A percentile compares a stretch with the other conserved stretches of the same genome.
phyloP scores from a whole-genome alignment of 176 grass and related monocot genomes.

The Triticum urartu region DNA sequence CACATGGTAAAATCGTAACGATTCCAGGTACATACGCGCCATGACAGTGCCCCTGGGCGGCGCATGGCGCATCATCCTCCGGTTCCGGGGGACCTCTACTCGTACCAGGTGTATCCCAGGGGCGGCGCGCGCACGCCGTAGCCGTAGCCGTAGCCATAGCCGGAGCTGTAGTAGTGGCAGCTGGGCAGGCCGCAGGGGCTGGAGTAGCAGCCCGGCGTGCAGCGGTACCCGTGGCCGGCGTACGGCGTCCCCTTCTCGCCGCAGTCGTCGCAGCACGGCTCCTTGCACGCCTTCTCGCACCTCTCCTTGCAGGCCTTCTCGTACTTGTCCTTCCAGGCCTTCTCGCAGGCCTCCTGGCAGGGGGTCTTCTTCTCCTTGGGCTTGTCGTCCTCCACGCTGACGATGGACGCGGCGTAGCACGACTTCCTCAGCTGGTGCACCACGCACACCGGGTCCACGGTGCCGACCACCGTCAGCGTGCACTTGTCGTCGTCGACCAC shows the following conservation, averaged over 20 bases:
- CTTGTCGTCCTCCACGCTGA: conserved; percentile 51
- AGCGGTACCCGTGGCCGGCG: background rate
- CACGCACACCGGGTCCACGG: conserved; percentile 49
- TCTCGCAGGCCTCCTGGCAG: conserved; percentile 43
- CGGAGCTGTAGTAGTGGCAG: background rate
- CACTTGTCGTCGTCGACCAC: conserved; percentile 39
- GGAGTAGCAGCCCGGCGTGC: conserved; percentile 12
- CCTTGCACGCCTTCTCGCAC: conserved; percentile 21
- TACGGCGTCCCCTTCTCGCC: background rate
- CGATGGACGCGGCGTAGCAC: conserved; percentile 30
- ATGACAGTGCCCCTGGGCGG: too few relatives aligned
- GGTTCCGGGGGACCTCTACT: too few relatives aligned
- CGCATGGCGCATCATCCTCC: background rate
- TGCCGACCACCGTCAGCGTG: conserved; percentile 64
- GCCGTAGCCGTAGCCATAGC: background rate
- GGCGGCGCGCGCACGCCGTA: background rate
- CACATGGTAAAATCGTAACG: too few relatives aligned
- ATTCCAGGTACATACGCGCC: too few relatives aligned
- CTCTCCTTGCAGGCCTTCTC: conserved; percentile 18
- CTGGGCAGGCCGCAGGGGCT: background rate
- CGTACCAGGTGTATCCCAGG: background rate
- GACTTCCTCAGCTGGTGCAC: conserved; percentile 41
- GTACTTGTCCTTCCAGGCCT: conserved; percentile 39
- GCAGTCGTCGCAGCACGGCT: background rate
- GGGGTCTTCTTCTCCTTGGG: conserved; percentile 36